Conservation (phyloP, 2,329 filamentous ascomycete genomes). For the Penicillium sp. region DNA sequence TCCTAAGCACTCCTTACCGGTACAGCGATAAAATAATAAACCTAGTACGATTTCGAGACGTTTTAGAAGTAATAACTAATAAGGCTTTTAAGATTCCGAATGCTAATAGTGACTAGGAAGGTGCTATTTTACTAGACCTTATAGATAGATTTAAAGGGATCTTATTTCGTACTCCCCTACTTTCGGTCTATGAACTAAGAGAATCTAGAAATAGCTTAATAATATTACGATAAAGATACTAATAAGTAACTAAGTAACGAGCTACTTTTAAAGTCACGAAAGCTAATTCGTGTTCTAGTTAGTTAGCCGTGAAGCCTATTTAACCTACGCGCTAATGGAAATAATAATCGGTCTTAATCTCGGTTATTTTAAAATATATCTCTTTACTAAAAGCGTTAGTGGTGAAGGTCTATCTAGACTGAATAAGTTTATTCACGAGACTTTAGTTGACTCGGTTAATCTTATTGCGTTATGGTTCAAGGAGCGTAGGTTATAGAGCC, state of each 20-base stretch:
- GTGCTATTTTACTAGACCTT: constrained; percentile 4
- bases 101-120: constrained; percentile 3
- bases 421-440: constrained; percentile 1
- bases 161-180: constrained; percentile 4
- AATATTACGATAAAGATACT: constrained; percentile 6
- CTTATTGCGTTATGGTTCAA: constrained; percentile 25
- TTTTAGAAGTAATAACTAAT: constrained; percentile 1
- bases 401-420: constrained; percentile 3
- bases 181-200: constrained; percentile 7
- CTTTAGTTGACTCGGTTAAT: background rate
- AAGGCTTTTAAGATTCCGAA: constrained; percentile 9
- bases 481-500: constrained; percentile 6
- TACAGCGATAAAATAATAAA: constrained; percentile 3
- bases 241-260: constrained; percentile 4
- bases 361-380: constrained; percentile 5
- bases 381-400: constrained; percentile 4
- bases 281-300: constrained; percentile 4
- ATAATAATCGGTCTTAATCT: constrained; percentile 6
- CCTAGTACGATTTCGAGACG: constrained; percentile 2
- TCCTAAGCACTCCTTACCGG: constrained; percentile 3
- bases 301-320: constrained; percentile 6
- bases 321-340: constrained; percentile 3
- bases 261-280: background rate
- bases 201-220: constrained; percentile 5
- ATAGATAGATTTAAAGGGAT: constrained; percentile 6